Conservation (phyloP, 1,139 yeast genomes). For the Scheffersomyces parashehatae region DNA sequence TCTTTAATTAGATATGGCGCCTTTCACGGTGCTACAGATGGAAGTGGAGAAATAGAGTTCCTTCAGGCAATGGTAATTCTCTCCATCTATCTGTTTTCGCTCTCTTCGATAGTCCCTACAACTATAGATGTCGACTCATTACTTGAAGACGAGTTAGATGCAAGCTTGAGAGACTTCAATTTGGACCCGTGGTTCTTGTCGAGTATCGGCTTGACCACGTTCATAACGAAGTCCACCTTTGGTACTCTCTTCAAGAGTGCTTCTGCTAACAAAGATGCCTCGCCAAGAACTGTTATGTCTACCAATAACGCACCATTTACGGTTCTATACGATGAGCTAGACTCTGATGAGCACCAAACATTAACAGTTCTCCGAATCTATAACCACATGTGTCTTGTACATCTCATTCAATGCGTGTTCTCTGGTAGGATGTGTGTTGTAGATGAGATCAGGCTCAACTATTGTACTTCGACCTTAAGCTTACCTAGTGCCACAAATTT, state of each 20-base stretch:
- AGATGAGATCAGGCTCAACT: constrained; percentile 63
- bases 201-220: constrained; percentile 58
- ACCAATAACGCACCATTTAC: constrained; percentile 24
- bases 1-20: constrained; percentile 35
- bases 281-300: not conserved
- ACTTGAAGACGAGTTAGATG: constrained; percentile 8
- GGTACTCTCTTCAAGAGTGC: constrained; percentile 23
- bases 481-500: constrained; percentile 71
- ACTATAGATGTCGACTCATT: constrained; percentile 10
- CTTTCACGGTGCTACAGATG: constrained; percentile 10
- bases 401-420: constrained; percentile 65
- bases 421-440: constrained; percentile 76
- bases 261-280: not conserved
- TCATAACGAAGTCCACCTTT: constrained; percentile 46
- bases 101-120: constrained; percentile 46
- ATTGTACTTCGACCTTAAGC: constrained; percentile 62
- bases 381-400: constrained; percentile 74
- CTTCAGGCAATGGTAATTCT: constrained; percentile 65
- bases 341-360: constrained; percentile 47
- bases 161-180: constrained; percentile 21
- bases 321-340: constrained; percentile 31
- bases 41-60: constrained; percentile 52
- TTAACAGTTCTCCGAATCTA: constrained; percentile 60
- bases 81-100: constrained; percentile 60
- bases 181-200: constrained; percentile 66